These are phyloP conservation scores for Rhodotorula sphaerocarpa DNA, from an alignment of 768 basidiomycete species.

Conservation along the genomic window DNA sequence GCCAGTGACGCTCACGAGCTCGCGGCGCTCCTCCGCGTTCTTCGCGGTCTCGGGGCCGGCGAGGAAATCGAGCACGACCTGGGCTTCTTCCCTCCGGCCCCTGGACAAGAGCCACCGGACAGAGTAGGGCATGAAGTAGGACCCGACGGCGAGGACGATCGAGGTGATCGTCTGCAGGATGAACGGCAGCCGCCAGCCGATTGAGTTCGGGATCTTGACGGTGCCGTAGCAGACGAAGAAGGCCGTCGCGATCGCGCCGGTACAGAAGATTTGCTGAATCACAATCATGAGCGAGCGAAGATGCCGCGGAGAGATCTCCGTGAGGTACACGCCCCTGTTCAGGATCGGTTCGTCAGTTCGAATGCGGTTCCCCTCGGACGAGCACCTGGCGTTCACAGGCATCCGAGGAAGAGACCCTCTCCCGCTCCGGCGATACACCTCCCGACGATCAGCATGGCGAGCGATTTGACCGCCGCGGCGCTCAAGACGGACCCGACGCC, in stretches of 20 bases:
- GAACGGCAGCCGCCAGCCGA: slow-evolving; percentile 47
- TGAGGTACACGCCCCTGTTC: slow-evolving; percentile 29
- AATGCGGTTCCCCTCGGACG: slow-evolving; percentile 18
- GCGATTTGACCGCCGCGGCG: slow-evolving; percentile 6
- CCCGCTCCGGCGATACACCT: slow-evolving; percentile 48
- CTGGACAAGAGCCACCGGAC: slow-evolving; percentile 46
- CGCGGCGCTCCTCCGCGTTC: slow-evolving; percentile 40
- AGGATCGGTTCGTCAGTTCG: background rate
- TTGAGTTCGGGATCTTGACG: slow-evolving; percentile 40
- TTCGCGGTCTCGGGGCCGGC: slow-evolving; percentile 37
- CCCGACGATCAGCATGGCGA: slow-evolving; percentile 48
- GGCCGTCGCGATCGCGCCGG: slow-evolving; percentile 43
- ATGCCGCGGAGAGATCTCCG: slow-evolving; percentile 48
- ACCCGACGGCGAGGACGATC: slow-evolving; percentile 39
- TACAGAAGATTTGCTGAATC: slow-evolving; percentile 48
- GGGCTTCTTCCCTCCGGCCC: slow-evolving; percentile 44
- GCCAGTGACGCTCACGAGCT: slow-evolving; percentile 5
- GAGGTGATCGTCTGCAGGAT: slow-evolving; percentile 25
- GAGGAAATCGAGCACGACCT: slow-evolving; percentile 32
- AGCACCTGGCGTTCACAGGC: too few species aligned
- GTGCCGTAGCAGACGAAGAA: slow-evolving; percentile 47
- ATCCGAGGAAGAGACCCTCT: background rate
- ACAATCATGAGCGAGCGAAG: slow-evolving; percentile 48
- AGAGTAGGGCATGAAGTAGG: slow-evolving; percentile 45
- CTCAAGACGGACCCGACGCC: slow-evolving; percentile 46